Evolutionary conservation across 2,329 filamentous ascomycete species (phyloP).

Genomic region (Trichoderma oligosporum): DNA sequence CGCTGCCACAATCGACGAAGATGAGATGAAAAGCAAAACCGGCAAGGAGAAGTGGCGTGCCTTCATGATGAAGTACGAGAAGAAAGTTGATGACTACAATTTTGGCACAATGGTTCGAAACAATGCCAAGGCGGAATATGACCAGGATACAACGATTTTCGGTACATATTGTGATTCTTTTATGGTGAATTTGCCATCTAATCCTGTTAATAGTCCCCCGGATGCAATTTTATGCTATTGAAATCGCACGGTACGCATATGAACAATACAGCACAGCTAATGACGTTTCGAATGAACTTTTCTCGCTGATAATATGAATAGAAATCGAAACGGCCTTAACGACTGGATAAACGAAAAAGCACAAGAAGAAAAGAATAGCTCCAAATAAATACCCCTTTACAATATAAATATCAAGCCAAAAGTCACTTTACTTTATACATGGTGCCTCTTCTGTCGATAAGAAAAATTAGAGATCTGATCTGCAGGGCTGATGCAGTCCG

Average conservation of each 20-base stretch:
- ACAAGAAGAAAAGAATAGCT: slow-evolving; percentile 51
- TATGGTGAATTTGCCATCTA: neutral
- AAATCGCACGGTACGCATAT: slow-evolving; percentile 44
- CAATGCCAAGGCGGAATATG: slow-evolving; percentile 78
- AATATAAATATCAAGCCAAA: neutral
- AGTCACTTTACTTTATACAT: neutral
- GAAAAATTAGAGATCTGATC: neutral
- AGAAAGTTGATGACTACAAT: slow-evolving; percentile 95
- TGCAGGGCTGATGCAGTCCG: neutral
- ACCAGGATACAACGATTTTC: slow-evolving; percentile 85
- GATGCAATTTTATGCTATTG: slow-evolving; percentile 55
- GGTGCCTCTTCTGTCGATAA: neutral
- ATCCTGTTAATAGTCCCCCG: slow-evolving; percentile 43
- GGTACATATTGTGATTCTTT: slow-evolving; percentile 49
- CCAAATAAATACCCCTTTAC: slow-evolving; percentile 21
- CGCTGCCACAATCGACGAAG: slow-evolving; percentile 74
- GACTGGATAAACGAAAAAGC: slow-evolving; percentile 94
- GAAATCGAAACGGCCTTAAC: slow-evolving; percentile 85
- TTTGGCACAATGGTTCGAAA: slow-evolving; percentile 90
- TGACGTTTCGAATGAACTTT: no score
- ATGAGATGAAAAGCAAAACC: slow-evolving; percentile 94
- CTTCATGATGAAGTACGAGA: slow-evolving; percentile 92
- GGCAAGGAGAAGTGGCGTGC: slow-evolving; percentile 94
- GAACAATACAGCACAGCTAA: no score
- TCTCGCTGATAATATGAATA: slow-evolving; percentile 37